Conservation (phyloP, 2,329 filamentous ascomycete species). For the Ploettnerulaceae sp. region DNA sequence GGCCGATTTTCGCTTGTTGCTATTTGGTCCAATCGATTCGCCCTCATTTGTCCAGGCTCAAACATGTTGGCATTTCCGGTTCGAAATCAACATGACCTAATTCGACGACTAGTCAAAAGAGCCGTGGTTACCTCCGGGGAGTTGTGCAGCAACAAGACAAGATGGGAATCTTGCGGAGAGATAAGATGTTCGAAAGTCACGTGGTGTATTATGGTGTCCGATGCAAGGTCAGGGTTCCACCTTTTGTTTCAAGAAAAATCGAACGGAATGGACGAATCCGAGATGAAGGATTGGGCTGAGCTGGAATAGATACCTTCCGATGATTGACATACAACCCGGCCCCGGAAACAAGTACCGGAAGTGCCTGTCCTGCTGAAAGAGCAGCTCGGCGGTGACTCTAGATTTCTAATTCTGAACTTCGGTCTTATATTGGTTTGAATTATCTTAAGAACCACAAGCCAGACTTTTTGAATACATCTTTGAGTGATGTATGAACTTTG, state of each 20-base stretch:
- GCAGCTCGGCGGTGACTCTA: background rate
- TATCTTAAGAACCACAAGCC: too few species aligned
- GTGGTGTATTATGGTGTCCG: background rate
- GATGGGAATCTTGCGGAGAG: too few species aligned
- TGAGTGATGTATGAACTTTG: too few species aligned
- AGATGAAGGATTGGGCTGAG: constrained; percentile 2
- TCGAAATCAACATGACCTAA: background rate
- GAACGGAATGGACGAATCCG: background rate
- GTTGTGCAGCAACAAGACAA: too few species aligned
- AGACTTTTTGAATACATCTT: too few species aligned
- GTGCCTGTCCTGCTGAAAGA: constrained; percentile 1
- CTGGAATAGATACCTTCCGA: constrained; percentile 3
- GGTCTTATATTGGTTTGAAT: too few species aligned
- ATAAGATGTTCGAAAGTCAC: background rate
- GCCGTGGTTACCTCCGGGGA: too few species aligned
- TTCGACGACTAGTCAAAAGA: too few species aligned
- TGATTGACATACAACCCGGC: too few species aligned
- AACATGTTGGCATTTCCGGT: background rate
- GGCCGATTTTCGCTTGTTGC: background rate
- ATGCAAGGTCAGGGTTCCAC: background rate
- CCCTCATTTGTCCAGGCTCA: background rate
- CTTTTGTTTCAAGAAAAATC: background rate
- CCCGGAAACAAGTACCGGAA: too few species aligned
- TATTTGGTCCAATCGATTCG: constrained; percentile 10
- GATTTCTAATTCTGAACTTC: background rate